Base-by-base conservation (phyloP, 768 basidiomycete genomes). In the Grammothele lineata region DNA sequence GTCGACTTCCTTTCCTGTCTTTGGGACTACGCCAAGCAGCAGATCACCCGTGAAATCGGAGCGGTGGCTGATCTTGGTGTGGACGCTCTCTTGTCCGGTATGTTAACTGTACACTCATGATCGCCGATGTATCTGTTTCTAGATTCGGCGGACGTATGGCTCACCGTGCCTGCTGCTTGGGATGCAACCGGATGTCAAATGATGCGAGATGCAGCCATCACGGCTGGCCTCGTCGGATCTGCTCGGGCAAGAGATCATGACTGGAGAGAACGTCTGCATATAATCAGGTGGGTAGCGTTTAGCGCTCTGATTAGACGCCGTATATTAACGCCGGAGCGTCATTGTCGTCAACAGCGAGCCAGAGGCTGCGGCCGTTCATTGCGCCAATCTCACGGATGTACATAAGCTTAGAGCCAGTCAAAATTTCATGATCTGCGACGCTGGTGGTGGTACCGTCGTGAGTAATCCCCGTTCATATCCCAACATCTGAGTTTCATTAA, bases 341-440 rank as follows among this genome's bases (percentile, higher is more conserved):
- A 37, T 40, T 46, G 22, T 36, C 11, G 5, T 17, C 10, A n/a
- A 50, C 55, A 81, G 78, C 18, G 80, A 81, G 52, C 78, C 80
- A 23, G 91, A 92, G 65, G 91, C 92, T 1, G 91, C 90, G n/a
- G 92, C 92, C 7, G 86, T 92, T 8, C 91, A 94, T 50, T 92
- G 89, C 50, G 88, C 86, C 3, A 80, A 85, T 49, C 71, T 93
- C 42, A 87, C 87, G 24, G 81, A 86, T 49, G 70, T 93, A 3
- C 87, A 92, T 64, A 82, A 83, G 54, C 69, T 93, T 44, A 81
- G 78, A 41, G 77, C 87, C 0, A 85, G 83, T 18, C 89, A 93
- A 59, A 89, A 82, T 53, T 93, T 93, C 61, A 83, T 93, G 64
- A 87, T 94, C n/a, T 90, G 87, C 59, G 92, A 94, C 65, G 90